These are phyloP conservation scores for Epichloe uncinata DNA, from an alignment of 2,329 filamentous ascomycete genomes.

Conservation along the genomic window DNA sequence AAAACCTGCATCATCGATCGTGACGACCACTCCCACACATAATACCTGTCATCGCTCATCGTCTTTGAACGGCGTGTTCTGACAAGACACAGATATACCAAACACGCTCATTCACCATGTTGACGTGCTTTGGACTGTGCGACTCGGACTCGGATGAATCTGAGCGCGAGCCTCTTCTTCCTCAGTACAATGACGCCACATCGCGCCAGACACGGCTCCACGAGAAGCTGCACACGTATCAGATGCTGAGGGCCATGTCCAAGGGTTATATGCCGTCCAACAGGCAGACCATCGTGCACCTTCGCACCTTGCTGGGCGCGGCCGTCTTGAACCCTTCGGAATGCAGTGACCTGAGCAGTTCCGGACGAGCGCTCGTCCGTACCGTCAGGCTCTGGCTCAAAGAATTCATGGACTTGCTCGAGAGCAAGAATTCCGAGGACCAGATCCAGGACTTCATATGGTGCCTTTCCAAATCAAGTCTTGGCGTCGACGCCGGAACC, in stretches of 20 bases:
- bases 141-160: conserved; percentile 27
- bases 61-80: too few relatives aligned
- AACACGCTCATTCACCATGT: conserved; percentile 23
- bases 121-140: conserved; percentile 52
- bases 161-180: conserved; percentile 67
- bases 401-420: conserved; percentile 68
- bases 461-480: conserved; percentile 62
- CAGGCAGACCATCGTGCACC: conserved; percentile 65
- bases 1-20: not conserved
- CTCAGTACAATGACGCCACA: conserved; percentile 74
- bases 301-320: conserved; percentile 65
- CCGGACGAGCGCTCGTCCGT: conserved; percentile 59
- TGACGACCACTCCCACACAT: not conserved
- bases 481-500: conserved; percentile 27
- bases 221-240: conserved; percentile 84
- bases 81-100: too few relatives aligned
- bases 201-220: conserved; percentile 62
- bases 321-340: conserved; percentile 61
- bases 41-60: not conserved
- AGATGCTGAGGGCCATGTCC: conserved; percentile 72
- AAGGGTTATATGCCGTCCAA: conserved; percentile 89
- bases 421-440: conserved; percentile 70
- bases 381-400: conserved; percentile 61
- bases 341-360: conserved; percentile 55
- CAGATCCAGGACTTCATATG: conserved; percentile 88